Evolutionary conservation across 2,329 filamentous ascomycete genomes (phyloP).

Genomic region (Hypoxylon rubiginosum): DNA sequence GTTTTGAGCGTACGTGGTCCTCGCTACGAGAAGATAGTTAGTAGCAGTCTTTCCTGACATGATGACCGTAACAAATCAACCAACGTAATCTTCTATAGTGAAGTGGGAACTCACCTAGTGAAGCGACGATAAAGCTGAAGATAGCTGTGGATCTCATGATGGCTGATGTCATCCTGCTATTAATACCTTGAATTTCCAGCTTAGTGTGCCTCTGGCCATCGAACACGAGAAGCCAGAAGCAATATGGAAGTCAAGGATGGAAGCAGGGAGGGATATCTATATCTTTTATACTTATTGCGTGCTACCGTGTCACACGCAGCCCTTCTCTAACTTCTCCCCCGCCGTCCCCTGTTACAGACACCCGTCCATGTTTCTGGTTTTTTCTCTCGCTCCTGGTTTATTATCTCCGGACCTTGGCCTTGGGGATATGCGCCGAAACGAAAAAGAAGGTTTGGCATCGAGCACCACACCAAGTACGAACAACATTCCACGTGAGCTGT

Average conservation of each 20-base stretch:
- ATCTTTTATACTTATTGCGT: background rate
- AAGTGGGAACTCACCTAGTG: constrained; percentile 24
- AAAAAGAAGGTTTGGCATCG: no score
- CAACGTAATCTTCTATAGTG: no score
- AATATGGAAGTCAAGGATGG: background rate
- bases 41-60: background rate
- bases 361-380: no score
- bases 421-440: constrained; percentile 30
- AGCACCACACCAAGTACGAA: background rate
- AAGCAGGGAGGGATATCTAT: background rate
- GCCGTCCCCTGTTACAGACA: background rate
- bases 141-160: constrained; percentile 10
- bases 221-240: background rate
- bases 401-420: constrained; percentile 21
- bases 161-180: background rate
- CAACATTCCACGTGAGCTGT: background rate
- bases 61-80: no score
- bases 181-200: background rate
- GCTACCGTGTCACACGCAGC: background rate
- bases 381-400: constrained; percentile 3
- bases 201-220: background rate
- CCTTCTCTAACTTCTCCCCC: background rate
- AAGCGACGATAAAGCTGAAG: constrained; percentile 22
- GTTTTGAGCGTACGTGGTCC: constrained; percentile 10
- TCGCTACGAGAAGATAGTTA: constrained; percentile 12